Conservation (phyloP, 2,329 filamentous ascomycete genomes). For the Pseudovirgaria hyperparasitica region DNA sequence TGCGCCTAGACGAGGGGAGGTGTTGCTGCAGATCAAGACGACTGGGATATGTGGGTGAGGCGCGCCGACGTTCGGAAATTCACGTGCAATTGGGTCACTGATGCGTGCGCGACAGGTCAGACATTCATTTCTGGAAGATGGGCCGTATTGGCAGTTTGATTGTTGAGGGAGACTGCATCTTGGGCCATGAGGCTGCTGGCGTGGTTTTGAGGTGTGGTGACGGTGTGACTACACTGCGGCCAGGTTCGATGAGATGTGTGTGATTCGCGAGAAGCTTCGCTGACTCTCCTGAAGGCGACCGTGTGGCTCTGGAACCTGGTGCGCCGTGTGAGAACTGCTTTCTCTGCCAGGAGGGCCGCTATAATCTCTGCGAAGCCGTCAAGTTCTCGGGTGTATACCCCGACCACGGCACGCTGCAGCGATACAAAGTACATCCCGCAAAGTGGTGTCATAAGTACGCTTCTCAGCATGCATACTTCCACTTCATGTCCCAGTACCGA, state of each 20-base stretch:
- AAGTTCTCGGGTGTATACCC: constrained; percentile 50
- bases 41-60: constrained; percentile 51
- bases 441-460: constrained; percentile 32
- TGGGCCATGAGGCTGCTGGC: constrained; percentile 53
- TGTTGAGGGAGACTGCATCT: constrained; percentile 50
- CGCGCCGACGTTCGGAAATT: not conserved
- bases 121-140: constrained; percentile 56
- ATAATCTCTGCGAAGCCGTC: constrained; percentile 52
- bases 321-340: constrained; percentile 50
- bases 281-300: constrained; percentile 35
- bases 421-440: constrained; percentile 49
- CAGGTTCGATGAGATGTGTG: constrained; percentile 17
- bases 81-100: not conserved
- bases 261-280: constrained; percentile 4
- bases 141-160: constrained; percentile 51
- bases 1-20: constrained; percentile 40
- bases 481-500: not conserved
- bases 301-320: constrained; percentile 54
- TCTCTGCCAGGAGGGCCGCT: constrained; percentile 45
- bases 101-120: constrained; percentile 33
- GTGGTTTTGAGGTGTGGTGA: constrained; percentile 45
- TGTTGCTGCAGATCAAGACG: constrained; percentile 47
- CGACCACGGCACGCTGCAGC: constrained; percentile 46
- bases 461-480: not conserved
- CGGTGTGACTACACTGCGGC: constrained; percentile 39